Evolutionary conservation across 768 basidiomycete species (phyloP), one percentile per base, ranked within the genome.

Genomic region (Boletellus ananas): DNA sequence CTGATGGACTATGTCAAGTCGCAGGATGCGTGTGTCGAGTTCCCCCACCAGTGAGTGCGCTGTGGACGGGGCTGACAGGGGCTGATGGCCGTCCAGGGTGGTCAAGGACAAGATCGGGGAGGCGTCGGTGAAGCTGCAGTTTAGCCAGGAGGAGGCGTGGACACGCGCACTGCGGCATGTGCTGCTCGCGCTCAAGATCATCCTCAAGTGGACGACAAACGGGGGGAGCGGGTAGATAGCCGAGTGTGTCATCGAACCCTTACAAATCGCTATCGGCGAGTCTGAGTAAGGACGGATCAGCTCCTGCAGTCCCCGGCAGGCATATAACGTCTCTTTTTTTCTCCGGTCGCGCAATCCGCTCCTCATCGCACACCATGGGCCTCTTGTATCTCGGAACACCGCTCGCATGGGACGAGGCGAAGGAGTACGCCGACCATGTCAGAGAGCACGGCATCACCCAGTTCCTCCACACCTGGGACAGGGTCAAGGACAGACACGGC

Each of bases 71-170:
- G 43, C 6, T 7, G 40, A 16, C 18, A 31, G 8, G 31, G 42
- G 29, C 20, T 48, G 12, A 51, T 13, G 16, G 4, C 11, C 44
- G 16, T 35, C 23, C 38, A 96, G 95, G 62, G 84, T 98, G 47
- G 74, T 77, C 36, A 97, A 91, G 69, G 96, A 99, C 70, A 91
- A 87, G 72, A 99, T 99, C 48, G 94, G 94, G 7, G 94, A 95
- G 47, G 87, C 90, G 16, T 94, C 91, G 1, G 88, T 98, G 55
- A 94, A 94, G 69, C 73, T 94, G 4, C 93, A 94, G 62, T 95
- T 96, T 67, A 89, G 87, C 58, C 90, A 92, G 59, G 95, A 99
- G 64, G 95, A 99, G 62, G 77, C 83, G 0, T 99, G 95, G 95
- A 97, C 95, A 20, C 83, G 91, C 51, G 91, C 94, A 4, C 72